Conservation (phyloP, 176 grass and related monocot genomes). For the Triticum turgidum region DNA sequence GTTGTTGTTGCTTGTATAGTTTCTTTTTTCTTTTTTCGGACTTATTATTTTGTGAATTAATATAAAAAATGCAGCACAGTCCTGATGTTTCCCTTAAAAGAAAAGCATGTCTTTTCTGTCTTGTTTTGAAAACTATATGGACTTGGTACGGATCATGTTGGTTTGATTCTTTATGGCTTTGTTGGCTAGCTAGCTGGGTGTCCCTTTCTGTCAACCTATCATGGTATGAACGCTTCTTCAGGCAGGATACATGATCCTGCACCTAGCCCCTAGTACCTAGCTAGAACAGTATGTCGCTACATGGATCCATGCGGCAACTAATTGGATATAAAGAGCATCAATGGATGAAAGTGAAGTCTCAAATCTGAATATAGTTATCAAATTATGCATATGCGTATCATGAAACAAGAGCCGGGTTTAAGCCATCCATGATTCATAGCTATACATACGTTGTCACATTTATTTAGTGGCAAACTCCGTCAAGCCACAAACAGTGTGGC, state of each 20-base stretch:
- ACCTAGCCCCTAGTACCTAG: not conserved
- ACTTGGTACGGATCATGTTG: not conserved
- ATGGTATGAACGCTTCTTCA: not conserved
- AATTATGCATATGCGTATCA: not conserved
- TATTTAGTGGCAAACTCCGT: too few relatives aligned
- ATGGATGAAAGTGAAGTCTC: not conserved
- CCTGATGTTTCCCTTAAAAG: too few relatives aligned
- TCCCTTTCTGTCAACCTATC: constrained; percentile 11
- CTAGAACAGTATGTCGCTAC: not conserved
- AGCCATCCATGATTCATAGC: too few relatives aligned
- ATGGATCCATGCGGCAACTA: not conserved
- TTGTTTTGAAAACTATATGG: not conserved
- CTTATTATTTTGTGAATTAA: too few relatives aligned
- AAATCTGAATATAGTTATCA: not conserved
- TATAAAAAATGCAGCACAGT: too few relatives aligned
- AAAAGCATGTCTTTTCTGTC: not conserved
- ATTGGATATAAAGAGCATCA: not conserved
- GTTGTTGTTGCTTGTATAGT: too few relatives aligned
- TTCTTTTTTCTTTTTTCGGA: too few relatives aligned
- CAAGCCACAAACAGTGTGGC: too few relatives aligned
- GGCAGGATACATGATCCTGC: not conserved
- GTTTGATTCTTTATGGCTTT: not conserved
- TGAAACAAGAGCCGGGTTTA: too few relatives aligned
- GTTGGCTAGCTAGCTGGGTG: not conserved
- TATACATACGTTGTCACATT: too few relatives aligned